phyloP scores from a whole-genome alignment of 2,329 filamentous ascomycete genomes.

The Trichophyton simii region DNA sequence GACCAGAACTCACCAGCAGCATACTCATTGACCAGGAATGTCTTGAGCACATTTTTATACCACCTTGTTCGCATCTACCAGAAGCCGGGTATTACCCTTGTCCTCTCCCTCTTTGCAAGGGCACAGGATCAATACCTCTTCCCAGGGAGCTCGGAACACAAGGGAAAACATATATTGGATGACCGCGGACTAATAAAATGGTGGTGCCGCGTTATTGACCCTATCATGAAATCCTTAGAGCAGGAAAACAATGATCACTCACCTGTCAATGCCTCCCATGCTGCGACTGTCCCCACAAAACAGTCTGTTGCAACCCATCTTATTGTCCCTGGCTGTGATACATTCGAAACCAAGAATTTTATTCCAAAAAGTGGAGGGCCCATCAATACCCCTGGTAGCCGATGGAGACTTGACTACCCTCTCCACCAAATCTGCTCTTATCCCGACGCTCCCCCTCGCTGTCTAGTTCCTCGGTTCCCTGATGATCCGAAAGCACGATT shows the following conservation, averaged over 20 bases:
- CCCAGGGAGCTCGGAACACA: slow-evolving; percentile 76
- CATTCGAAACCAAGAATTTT: slow-evolving; percentile 66
- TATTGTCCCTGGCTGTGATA: slow-evolving; percentile 74
- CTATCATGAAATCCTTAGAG: slow-evolving; percentile 46
- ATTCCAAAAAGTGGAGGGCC: slow-evolving; percentile 45
- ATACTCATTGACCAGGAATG: slow-evolving; percentile 51
- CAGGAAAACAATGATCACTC: slow-evolving; percentile 27
- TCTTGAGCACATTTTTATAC: slow-evolving; percentile 62
- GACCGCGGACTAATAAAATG: slow-evolving; percentile 83
- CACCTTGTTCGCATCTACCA: slow-evolving; percentile 58
- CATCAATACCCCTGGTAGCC: slow-evolving; percentile 27
- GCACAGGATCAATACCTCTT: slow-evolving; percentile 92
- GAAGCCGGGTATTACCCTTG: slow-evolving; percentile 52
- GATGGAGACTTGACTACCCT: slow-evolving; percentile 53
- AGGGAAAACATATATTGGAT: slow-evolving; percentile 77
- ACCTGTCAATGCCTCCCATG: slow-evolving; percentile 15
- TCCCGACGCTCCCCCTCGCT: slow-evolving; percentile 60
- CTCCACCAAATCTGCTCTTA: slow-evolving; percentile 60
- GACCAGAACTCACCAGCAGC: slow-evolving; percentile 43
- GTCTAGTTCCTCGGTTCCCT: slow-evolving; percentile 78
- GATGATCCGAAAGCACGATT: slow-evolving; percentile 93
- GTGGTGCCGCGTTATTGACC: slow-evolving; percentile 86
- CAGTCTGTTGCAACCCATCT: slow-evolving; percentile 59
- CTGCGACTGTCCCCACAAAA: slow-evolving; percentile 11
- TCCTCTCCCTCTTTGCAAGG: slow-evolving; percentile 83